These are phyloP conservation scores for Camelina hispida DNA, from an alignment of 345 rosid genomes.

Conservation along the genomic window DNA sequence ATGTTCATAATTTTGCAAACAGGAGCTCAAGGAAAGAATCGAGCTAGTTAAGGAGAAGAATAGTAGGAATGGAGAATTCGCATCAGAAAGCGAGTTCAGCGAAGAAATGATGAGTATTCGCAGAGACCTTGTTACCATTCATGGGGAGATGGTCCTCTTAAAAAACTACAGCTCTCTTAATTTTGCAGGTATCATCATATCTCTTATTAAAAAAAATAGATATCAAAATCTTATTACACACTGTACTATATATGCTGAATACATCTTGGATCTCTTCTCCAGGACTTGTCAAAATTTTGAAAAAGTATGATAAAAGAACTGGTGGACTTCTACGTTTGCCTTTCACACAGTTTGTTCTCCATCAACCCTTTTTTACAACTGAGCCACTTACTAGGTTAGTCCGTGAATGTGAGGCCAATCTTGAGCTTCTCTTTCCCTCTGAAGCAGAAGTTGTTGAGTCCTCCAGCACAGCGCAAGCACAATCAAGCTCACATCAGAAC, in stretches of 20 bases:
- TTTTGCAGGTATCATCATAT: conserved; percentile 66
- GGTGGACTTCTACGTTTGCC: conserved; percentile 80
- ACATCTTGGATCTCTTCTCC: conserved; percentile 22
- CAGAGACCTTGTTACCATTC: conserved; percentile 83
- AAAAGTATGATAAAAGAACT: conserved; percentile 90
- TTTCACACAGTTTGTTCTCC: conserved; percentile 78
- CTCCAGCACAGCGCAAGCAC: conserved; percentile 19
- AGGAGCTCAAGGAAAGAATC: conserved; percentile 91
- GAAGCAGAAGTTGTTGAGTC: conserved; percentile 88
- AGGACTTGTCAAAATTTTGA: conserved; percentile 88
- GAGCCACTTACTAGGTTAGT: conserved; percentile 89
- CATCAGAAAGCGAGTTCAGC: conserved; percentile 73
- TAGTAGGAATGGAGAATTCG: conserved; percentile 53
- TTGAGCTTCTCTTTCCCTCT: conserved; percentile 84
- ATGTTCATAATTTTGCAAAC: conserved; percentile 20
- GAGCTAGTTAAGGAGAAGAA: conserved; percentile 63
- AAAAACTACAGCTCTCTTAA: conserved; percentile 91
- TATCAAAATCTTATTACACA: not conserved
- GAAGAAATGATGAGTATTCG: conserved; percentile 97
- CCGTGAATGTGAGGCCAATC: conserved; percentile 83
- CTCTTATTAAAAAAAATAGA: too few species aligned
- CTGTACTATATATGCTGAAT: not conserved
- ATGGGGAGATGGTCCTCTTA: conserved; percentile 94
- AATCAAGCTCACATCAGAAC: conserved; percentile 24
- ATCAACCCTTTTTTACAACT: conserved; percentile 81